phyloP scores from a whole-genome alignment of 805 yeast genomes.

The Zygosaccharomyces bailii region DNA sequence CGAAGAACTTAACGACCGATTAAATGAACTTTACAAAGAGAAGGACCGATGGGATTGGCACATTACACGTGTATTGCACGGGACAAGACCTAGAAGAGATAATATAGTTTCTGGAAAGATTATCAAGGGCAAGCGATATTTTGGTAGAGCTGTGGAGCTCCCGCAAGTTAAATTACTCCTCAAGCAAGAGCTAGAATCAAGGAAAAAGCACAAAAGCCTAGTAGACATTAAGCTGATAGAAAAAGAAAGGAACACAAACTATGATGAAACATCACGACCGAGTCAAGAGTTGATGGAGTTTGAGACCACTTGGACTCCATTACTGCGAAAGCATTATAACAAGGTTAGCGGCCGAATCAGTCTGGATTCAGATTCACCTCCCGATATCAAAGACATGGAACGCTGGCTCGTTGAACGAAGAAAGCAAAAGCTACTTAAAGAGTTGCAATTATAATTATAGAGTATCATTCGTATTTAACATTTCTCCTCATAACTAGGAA shows the following conservation, averaged over 20 bases:
- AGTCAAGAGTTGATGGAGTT: conserved; percentile 8
- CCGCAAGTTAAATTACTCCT: conserved; percentile 62
- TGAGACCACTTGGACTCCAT: conserved; percentile 18
- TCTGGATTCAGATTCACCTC: conserved; percentile 19
- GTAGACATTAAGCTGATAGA: conserved; percentile 14
- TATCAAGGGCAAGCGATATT: conserved; percentile 62
- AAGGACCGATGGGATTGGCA: conserved; percentile 76
- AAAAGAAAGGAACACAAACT: conserved; percentile 5
- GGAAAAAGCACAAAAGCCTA: conserved; percentile 15
- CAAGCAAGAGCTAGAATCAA: conserved; percentile 34
- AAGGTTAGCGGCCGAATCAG: conserved; percentile 2
- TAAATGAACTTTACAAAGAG: conserved; percentile 65
- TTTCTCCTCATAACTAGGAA: conserved; percentile 26
- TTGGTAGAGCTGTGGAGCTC: conserved; percentile 78
- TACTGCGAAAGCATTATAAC: conserved; percentile 16
- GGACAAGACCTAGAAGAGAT: conserved; percentile 35
- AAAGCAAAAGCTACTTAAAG: conserved; percentile 42
- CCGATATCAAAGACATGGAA: conserved; percentile 43
- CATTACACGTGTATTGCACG: conserved; percentile 60
- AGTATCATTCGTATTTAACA: conserved; percentile 1
- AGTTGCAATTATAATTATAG: conserved; percentile 16
- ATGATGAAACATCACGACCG: conserved; percentile 5
- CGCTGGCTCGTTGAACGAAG: conserved; percentile 45
- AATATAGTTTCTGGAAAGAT: conserved; percentile 26
- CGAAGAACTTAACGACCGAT: conserved; percentile 68